A percentile compares a stretch with the other conserved stretches of the same genome.
These are phyloP conservation scores for Syzygium grande DNA, from an alignment of 345 rosid genomes.

Conservation along the genomic window DNA sequence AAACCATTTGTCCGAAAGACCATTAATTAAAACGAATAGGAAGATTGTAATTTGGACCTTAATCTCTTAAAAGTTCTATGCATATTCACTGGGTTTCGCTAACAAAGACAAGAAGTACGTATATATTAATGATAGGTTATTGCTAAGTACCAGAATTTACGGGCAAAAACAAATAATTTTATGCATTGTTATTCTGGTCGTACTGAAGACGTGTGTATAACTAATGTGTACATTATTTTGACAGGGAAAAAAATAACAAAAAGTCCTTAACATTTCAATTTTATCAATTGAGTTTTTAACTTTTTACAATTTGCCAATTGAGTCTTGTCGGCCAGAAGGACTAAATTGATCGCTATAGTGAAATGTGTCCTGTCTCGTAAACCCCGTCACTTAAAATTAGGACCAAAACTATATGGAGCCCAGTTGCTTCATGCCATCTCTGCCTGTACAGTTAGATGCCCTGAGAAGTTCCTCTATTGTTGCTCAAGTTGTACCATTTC, in stretches of 20 bases:
- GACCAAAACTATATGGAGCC: not conserved
- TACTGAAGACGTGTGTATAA: not conserved
- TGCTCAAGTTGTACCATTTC: too few relatives aligned
- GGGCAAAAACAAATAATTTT: not conserved
- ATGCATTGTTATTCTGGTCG: not conserved
- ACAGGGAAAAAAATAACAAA: too few relatives aligned
- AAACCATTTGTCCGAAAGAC: too few relatives aligned
- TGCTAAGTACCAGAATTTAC: not conserved
- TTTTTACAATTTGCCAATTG: too few relatives aligned
- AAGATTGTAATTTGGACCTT: too few relatives aligned
- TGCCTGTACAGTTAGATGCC: not conserved
- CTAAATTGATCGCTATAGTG: too few relatives aligned
- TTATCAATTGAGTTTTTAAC: too few relatives aligned
- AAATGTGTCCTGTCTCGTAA: too few relatives aligned
- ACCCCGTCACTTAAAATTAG: too few relatives aligned
- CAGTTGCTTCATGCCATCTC: not conserved
- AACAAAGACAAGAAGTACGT: not conserved
- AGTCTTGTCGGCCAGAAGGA: too few relatives aligned
- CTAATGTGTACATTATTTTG: not conserved
- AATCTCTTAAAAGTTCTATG: too few relatives aligned
- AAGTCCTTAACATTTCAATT: too few relatives aligned
- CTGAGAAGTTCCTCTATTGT: not conserved
- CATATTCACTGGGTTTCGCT: not conserved
- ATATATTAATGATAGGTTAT: not conserved
- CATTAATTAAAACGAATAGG: rapidly evolving